These are phyloP conservation scores for Fonsecaea nubica DNA, from an alignment of 2,329 filamentous ascomycete genomes.

Conservation along the genomic window DNA sequence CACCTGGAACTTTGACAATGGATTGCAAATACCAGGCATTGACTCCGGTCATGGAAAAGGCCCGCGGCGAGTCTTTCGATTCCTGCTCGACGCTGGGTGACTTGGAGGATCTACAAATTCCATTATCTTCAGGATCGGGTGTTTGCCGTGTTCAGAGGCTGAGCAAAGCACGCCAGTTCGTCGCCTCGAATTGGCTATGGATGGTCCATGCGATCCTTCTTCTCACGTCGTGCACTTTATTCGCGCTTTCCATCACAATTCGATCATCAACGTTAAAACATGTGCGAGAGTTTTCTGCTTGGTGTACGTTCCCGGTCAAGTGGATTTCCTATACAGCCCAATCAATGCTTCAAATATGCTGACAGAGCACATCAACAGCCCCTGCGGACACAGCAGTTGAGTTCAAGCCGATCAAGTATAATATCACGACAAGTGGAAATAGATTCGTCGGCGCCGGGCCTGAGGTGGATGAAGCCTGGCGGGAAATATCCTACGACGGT, in stretches of 20 bases:
- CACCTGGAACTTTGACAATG: background rate
- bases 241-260: constrained; percentile 21
- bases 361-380: constrained; percentile 34
- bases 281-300: constrained; percentile 54
- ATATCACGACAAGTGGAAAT: constrained; percentile 51
- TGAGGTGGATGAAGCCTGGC: constrained; percentile 65
- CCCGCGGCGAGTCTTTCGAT: constrained; percentile 9
- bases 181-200: constrained; percentile 31
- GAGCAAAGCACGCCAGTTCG: background rate
- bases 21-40: constrained; percentile 18
- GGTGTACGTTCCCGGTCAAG: constrained; percentile 47
- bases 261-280: constrained; percentile 41
- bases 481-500: constrained; percentile 59
- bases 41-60: background rate
- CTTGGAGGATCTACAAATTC: constrained; percentile 12
- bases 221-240: constrained; percentile 19
- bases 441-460: constrained; percentile 63
- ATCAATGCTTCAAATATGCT: constrained; percentile 28
- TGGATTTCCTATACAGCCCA: background rate
- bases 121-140: background rate
- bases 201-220: constrained; percentile 26
- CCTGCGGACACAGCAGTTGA: constrained; percentile 56
- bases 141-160: background rate
- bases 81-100: constrained; percentile 15
- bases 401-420: constrained; percentile 60